Conservation (phyloP, 192 early-diverging fungal species). For the Powellomyces hirtus region DNA sequence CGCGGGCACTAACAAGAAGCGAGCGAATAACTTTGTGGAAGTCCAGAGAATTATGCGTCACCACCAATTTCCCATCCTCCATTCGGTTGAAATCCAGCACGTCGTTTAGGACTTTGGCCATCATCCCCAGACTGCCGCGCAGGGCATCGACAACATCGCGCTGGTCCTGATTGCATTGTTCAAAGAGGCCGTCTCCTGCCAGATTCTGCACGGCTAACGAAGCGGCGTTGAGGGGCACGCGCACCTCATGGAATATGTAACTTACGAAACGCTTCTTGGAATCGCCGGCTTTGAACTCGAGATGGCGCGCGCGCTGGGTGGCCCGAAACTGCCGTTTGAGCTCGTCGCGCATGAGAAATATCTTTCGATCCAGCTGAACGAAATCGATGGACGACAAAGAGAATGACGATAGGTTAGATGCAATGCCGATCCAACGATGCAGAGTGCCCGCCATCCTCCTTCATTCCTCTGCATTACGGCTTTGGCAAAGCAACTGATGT, state of each 20-base stretch:
- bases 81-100: constrained; percentile 28
- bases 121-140: constrained; percentile 25
- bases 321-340: constrained; percentile 26
- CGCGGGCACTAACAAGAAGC: constrained; percentile 17
- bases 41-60: constrained; percentile 10
- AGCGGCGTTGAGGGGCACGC: constrained; percentile 28
- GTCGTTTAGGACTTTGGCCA: constrained; percentile 34
- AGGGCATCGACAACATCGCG: constrained; percentile 30
- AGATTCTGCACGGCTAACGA: constrained; percentile 25
- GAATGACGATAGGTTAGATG: no score
- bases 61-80: constrained; percentile 23
- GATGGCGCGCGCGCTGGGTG: constrained; percentile 27
- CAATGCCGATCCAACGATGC: no score
- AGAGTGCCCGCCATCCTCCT: no score
- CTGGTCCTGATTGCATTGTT: constrained; percentile 6
- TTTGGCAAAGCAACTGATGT: no score
- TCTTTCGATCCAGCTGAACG: constrained; percentile 19
- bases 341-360: constrained; percentile 25
- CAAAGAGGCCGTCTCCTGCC: constrained; percentile 19
- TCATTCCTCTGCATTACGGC: no score
- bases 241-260: constrained; percentile 33
- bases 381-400: no score
- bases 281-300: constrained; percentile 31
- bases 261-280: constrained; percentile 27
- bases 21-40: constrained; percentile 20